Evolutionary conservation across 192 early-diverging fungal genomes (phyloP).

Genomic region (Podila verticillata): DNA sequence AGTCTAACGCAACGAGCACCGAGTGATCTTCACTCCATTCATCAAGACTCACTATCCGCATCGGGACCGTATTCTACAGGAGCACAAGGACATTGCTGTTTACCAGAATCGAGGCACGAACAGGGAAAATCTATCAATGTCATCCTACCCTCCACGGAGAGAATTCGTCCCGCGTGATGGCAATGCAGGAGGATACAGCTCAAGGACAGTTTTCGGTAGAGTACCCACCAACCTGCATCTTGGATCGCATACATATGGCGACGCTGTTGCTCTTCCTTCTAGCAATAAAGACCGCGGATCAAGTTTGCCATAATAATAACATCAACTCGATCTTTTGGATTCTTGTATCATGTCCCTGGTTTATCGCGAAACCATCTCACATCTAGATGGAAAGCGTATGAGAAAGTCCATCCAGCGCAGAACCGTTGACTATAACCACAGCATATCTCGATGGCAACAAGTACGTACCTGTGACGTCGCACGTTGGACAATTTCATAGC

Average conservation of each 20-base stretch:
- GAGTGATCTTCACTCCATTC: too few relatives aligned
- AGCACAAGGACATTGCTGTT: too few relatives aligned
- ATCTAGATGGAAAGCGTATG: conserved; percentile 79
- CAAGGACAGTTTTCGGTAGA: conserved; percentile 50
- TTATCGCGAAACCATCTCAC: too few relatives aligned
- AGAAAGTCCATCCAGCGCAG: conserved; percentile 91
- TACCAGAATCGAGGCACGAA: too few relatives aligned
- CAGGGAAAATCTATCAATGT: conserved; percentile 13
- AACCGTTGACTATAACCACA: conserved; percentile 94
- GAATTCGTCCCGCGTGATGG: conserved; percentile 41
- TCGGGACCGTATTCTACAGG: too few relatives aligned
- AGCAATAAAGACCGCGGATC: background rate
- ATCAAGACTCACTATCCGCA: too few relatives aligned
- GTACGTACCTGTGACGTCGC: conserved; percentile 50
- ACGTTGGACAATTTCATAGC: conserved; percentile 17
- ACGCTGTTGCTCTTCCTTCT: background rate
- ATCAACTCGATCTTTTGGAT: too few relatives aligned
- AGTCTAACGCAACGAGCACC: too few relatives aligned
- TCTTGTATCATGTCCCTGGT: too few relatives aligned
- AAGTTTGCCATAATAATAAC: background rate
- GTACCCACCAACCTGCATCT: background rate
- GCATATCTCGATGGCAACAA: conserved; percentile 80
- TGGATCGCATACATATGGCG: conserved; percentile 5
- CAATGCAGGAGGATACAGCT: conserved; percentile 27
- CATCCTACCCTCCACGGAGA: conserved; percentile 27